Base-by-base conservation (phyloP, 768 basidiomycete species). In the Boletus vermiculosoides region DNA sequence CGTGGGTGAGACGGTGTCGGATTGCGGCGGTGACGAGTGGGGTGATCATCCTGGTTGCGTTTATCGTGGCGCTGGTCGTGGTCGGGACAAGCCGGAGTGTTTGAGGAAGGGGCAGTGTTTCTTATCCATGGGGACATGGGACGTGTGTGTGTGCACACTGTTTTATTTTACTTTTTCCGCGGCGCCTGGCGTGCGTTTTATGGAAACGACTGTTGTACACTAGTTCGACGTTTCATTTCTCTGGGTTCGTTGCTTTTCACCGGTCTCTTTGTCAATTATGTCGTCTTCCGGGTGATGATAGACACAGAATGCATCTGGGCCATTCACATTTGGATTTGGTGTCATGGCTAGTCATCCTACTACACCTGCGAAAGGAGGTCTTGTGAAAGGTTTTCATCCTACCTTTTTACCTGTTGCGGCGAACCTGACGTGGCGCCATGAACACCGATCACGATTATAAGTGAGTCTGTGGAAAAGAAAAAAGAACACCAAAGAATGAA, bases 21-120 rank as follows among this genome's bases (percentile, higher is more conserved):
- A 80, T 74, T 73, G 89, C 78, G 66, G 87, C 66, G 74, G 82
- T 84, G 73, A 78, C 68, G 74, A 87, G 78, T 67, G 87, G 73
- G 72, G 75, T 74, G 61, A 72, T 77, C 76, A 79, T 81, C 3
- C 28, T 68, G 20, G 56, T 67, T 2, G 85, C 80, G 5, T 78
- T 85, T 59, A 77, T 87, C 41, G 81, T 74, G 37, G 74, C 79
- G 22, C 61, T 87, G 56, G 60, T 83, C 51, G 66, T 82, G n/a
- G 64, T 30, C 3, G 44, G 28, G 46, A 53, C 44, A 25, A 23
- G 31, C 10, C 36, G 18, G 7, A 3, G 9, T 3, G 36, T 5
- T n/a, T 63, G 54, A 50, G 42, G 11, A 11, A 34, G 12, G 22
- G 22, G 45, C 16, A 25, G 5, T 7, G n/a, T 30, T 31, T 10